These are phyloP conservation scores for Trichoderma erinaceum DNA, from an alignment of 495 filamentous ascomycete genomes.

Conservation along the genomic window DNA sequence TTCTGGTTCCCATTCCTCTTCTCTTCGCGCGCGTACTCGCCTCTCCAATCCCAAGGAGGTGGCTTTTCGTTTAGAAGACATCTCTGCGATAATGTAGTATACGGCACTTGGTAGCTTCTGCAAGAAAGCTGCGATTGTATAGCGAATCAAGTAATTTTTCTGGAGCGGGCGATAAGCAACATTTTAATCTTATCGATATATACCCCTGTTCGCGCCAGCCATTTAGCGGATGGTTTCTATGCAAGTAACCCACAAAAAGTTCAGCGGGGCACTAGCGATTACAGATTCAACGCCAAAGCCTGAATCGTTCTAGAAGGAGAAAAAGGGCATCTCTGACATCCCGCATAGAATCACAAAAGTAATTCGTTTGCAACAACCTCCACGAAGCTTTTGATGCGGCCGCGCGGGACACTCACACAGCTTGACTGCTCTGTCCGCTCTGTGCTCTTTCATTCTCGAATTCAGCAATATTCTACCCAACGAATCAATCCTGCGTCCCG, in stretches of 20 bases:
- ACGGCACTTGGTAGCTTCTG: background rate
- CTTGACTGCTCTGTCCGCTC: background rate
- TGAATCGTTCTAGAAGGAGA: background rate
- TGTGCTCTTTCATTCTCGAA: background rate
- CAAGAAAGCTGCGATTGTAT: background rate
- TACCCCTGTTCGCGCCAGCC: background rate
- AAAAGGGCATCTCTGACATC: background rate
- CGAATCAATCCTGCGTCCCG: background rate
- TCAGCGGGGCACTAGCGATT: background rate
- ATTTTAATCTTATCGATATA: background rate
- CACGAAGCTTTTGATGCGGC: background rate
- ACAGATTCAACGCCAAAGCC: background rate
- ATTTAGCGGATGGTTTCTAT: background rate
- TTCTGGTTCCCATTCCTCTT: constrained; percentile 50
- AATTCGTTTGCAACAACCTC: background rate
- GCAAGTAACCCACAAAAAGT: background rate
- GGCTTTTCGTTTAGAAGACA: constrained; percentile 31
- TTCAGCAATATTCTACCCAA: background rate
- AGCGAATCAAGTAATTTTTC: background rate
- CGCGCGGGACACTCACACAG: background rate
- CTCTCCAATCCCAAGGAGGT: constrained; percentile 42
- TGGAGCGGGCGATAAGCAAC: background rate
- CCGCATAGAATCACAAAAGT: background rate
- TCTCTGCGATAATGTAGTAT: background rate
- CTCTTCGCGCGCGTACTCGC: constrained; percentile 52